phyloP scores from a whole-genome alignment of 306 rosid genomes.

The Citrullus mucosospermus region DNA sequence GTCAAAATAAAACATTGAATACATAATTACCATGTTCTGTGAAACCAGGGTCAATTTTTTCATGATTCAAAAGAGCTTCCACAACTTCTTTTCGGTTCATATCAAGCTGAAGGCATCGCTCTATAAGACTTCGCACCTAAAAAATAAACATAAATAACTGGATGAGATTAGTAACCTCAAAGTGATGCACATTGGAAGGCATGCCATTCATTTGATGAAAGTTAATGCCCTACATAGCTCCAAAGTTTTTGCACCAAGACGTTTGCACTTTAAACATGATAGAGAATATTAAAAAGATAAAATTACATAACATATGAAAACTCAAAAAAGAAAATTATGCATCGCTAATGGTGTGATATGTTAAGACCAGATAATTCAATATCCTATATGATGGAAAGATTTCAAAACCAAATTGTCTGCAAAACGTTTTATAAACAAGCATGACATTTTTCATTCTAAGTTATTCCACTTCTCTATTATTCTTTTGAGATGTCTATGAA shows the following conservation, averaged over 20 bases:
- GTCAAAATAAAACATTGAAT: background rate
- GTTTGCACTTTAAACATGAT: background rate
- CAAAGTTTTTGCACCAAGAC: background rate
- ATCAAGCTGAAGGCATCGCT: constrained; percentile 80
- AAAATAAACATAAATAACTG: background rate
- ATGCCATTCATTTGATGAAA: background rate
- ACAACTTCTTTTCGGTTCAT: constrained; percentile 82
- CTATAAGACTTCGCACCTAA: constrained; percentile 87
- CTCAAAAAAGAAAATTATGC: background rate
- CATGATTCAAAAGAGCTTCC: constrained; percentile 51
- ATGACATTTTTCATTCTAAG: background rate
- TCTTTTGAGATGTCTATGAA: background rate
- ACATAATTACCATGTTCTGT: constrained; percentile 62
- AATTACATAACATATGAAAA: background rate
- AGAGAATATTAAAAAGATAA: background rate
- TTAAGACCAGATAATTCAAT: background rate
- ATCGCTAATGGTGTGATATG: background rate
- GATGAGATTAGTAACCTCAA: background rate
- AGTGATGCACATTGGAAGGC: background rate
- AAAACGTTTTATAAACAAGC: background rate
- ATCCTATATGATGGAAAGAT: background rate
- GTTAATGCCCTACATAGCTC: background rate
- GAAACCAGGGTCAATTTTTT: constrained; percentile 89
- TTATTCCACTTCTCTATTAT: background rate
- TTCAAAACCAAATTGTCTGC: background rate